These are phyloP conservation scores for Schizophyllum commune DNA, from an alignment of 1,284 basidiomycete species.

Conservation along the genomic window DNA sequence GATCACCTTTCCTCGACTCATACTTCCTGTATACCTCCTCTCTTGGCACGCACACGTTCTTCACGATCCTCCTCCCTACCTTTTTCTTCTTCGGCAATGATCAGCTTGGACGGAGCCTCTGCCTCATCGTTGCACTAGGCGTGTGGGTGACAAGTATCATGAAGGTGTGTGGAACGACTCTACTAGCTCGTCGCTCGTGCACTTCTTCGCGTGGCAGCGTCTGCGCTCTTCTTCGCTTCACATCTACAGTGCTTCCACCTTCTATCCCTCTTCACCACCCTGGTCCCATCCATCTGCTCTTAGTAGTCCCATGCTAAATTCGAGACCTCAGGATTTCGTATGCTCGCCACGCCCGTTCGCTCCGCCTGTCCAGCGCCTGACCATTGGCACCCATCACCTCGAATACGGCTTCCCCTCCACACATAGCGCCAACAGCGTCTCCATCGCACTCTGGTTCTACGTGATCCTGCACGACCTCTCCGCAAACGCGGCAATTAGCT, in stretches of 20 bases:
- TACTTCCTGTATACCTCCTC: constrained; percentile 91
- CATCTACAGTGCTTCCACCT: too few relatives aligned
- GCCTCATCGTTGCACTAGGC: constrained; percentile 68
- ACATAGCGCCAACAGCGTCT: constrained; percentile 88
- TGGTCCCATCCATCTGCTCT: too few relatives aligned
- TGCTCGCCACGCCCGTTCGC: constrained; percentile 89
- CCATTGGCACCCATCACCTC: constrained; percentile 77
- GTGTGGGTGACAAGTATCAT: constrained; percentile 80
- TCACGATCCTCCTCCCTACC: constrained; percentile 83
- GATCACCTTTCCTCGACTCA: constrained; percentile 68
- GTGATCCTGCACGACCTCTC: constrained; percentile 42
- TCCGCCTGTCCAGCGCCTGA: constrained; percentile 84
- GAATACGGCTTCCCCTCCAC: constrained; percentile 97
- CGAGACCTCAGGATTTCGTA: constrained; percentile 51
- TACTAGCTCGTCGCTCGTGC: neutral
- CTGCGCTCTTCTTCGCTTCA: too few relatives aligned
- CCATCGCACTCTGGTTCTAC: constrained; percentile 77
- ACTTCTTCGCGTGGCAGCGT: neutral
- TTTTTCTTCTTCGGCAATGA: constrained; percentile 84
- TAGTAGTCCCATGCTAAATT: neutral
- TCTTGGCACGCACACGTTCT: constrained; percentile 91
- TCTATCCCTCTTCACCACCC: too few relatives aligned
- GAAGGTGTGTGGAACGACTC: constrained; percentile 31
- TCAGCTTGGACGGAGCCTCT: constrained; percentile 44
- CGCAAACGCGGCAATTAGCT: constrained; percentile 30